Evolutionary conservation across 179 eudicot genomes (phyloP), one percentile per base, ranked within the genome.

Genomic region (Beta corolliflora): DNA sequence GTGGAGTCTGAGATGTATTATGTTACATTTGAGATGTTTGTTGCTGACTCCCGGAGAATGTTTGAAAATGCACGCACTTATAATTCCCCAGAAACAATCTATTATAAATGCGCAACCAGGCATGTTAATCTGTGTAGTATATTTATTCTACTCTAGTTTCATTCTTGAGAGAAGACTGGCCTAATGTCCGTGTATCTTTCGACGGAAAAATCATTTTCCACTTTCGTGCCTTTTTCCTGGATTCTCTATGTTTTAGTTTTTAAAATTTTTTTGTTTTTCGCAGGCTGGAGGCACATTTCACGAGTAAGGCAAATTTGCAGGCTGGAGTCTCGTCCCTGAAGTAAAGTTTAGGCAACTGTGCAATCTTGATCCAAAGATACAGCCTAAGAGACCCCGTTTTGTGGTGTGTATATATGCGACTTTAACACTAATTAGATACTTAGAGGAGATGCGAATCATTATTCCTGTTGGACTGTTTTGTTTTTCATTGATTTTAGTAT

Each of bases 41-140:
- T 91, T 67, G 95, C 97, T 15, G 99, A 95, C 81, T 94, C 84
- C 15, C 84, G 80, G 84, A 94, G 98, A 82, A 93, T 95, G 99
- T 95, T 93, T 81, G 82, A 86, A 46, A 95, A 95, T 87, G 97
- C 97, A 11, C 94, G 98, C 75, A 92, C 98, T 45, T 95, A 95
- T 78, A 94, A 95, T 82, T 91, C 97, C 73, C 98, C 97, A 0
- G 97, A 94, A 46, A 95, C 99, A 9, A 94, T 95, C 54, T 95
- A 94, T 75, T 95, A 88, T 64, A 95, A 94, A 87, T 95, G 98
- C 79, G 80, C 98, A 80, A 91, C 94, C 80, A 95, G 98, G 99
- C 81, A 89, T 73, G 86, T 74, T 64, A 61, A 61, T 56, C 80
- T 69, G 12, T 59, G n/a, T 61, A 58, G 5, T 45, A 48, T 18